Conservation (phyloP, 345 rosid species). For the Balakata baccata region DNA sequence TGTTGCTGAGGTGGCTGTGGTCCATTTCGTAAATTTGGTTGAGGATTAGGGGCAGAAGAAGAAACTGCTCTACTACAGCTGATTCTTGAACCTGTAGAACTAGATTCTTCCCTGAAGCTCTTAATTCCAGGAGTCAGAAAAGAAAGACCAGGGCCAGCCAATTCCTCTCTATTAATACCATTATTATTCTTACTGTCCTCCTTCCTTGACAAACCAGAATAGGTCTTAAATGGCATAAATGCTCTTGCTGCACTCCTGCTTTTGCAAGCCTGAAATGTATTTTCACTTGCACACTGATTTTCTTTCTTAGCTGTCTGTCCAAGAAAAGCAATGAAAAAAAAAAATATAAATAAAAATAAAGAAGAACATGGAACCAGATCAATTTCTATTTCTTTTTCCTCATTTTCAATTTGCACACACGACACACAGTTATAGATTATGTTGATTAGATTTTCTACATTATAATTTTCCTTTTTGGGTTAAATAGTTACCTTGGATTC, state of each 20-base stretch:
- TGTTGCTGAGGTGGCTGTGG: slow-evolving; percentile 47
- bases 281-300: slow-evolving; percentile 22
- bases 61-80: slow-evolving; percentile 41
- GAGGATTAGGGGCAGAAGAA: slow-evolving; percentile 36
- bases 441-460: not conserved
- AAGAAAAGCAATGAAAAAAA: not conserved
- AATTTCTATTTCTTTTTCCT: slow-evolving; percentile 3
- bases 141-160: slow-evolving; percentile 40
- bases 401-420: not conserved
- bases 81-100: slow-evolving; percentile 40
- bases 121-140: slow-evolving; percentile 52
- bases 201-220: slow-evolving; percentile 16
- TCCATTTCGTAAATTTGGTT: slow-evolving; percentile 36
- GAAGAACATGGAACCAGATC: not conserved
- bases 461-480: not conserved
- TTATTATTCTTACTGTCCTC: slow-evolving; percentile 10
- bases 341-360: not conserved
- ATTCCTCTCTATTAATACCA: slow-evolving; percentile 12
- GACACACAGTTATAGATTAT: not conserved
- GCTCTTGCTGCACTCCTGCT: slow-evolving; percentile 31
- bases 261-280: slow-evolving; percentile 35
- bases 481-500: slow-evolving; percentile 41
- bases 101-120: slow-evolving; percentile 53
- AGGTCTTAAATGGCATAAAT: slow-evolving; percentile 42
- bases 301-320: slow-evolving; percentile 46